Evolutionary conservation across 805 yeast genomes (phyloP), one percentile per base, ranked within the genome.

Genomic region (Sugiyamaella valdiviana): DNA sequence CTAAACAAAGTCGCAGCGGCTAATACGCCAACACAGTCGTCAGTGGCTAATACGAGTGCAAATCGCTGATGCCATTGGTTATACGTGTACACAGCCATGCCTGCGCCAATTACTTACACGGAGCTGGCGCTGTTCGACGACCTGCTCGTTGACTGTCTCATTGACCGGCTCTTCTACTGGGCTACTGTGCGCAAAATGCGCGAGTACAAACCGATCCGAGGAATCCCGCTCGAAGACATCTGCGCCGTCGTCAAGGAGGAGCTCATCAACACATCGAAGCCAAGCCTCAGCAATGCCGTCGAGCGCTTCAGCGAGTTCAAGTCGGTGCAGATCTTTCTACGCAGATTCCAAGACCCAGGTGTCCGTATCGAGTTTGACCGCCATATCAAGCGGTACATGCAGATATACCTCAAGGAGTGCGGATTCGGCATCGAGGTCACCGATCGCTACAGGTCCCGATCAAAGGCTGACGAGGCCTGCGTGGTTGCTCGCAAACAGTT

Each of bases 401-500:
- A 58, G 26, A 51, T 71, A 17, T 74, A 63, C 50, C 46, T 51
- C 1, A 64, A 65, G 5, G 67, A 66, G 10, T 68, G 73, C 45
- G 71, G 70, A 6, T 74, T 71, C 55, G 74, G 69, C 42, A 53
- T 74, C 15, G 63, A 67, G 45, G 67, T 73, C 2, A 72, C 77
- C 5, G 74, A 70, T 43, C 58, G 77, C 5, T 74, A 72, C 51
- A 51, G 55, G 23, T 32, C 56, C 9, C 56, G 58, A n/a, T 48
- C 48, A 14, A 46, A 51, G n/a, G 49, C 54, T 7, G 50, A 52
- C n/a, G 72, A 69, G 48, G 66, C 74, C 0, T 68, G 75, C 46
- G 67, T 73, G 2, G 60, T 74, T 5, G 69, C 78, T 0, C 57
- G 71, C 19, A 48, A 46, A 16, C 48, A 39, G 1, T 66, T 61